Base-by-base conservation (phyloP, 495 filamentous ascomycete genomes). In the Hypoxylon lienhwacheense region DNA sequence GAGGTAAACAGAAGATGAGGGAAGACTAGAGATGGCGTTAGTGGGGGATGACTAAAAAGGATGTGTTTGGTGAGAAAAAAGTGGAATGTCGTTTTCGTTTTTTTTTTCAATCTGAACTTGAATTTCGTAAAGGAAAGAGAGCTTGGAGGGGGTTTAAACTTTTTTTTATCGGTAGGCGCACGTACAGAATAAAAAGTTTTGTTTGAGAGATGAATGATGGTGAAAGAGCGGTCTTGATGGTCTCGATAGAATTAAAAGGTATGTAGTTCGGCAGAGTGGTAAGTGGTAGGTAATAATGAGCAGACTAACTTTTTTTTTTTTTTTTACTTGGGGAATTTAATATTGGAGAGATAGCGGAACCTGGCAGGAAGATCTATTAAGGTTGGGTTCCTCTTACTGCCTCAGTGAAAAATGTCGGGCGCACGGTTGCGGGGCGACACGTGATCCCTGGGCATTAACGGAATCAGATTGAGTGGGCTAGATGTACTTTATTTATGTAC, bases 1-100 rank as follows among this genome's bases (percentile, higher is more conserved):
- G 63, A 68, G 57, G 67, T 73, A 74, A 74, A 68, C 67, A 74
- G 65, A 66, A 51, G 46, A 47, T 29, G 52, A 52, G 55, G 48
- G 55, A 55, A 58, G 47, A 69, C 63, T 65, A 61, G 65, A 68
- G 67, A 60, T 42, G 64, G 51, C 34, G 63, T 65, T 47, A 65
- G 66, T 66, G 58, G 63, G 59, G 59, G 43, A 50, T 37, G 47
- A 43, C 35, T 28, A 47, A 40, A 47, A 43, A 29, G 5, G 36
- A 35, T 31, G 19, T 15, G 33, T 34, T 12, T 16, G 12, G 55
- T 24, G 21, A 25, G 21, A 20, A 8, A 41, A 24, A 39, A 39
- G 20, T 17, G 36, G 33, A 47, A 34, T 20, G n/a, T 21, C n/a
- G n/a, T n/a, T n/a, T n/a, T n/a, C n/a, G n/a, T n/a, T n/a, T n/a